These are phyloP conservation scores for Dispira simplex DNA, from an alignment of 192 early-diverging fungal genomes.

Conservation along the genomic window DNA sequence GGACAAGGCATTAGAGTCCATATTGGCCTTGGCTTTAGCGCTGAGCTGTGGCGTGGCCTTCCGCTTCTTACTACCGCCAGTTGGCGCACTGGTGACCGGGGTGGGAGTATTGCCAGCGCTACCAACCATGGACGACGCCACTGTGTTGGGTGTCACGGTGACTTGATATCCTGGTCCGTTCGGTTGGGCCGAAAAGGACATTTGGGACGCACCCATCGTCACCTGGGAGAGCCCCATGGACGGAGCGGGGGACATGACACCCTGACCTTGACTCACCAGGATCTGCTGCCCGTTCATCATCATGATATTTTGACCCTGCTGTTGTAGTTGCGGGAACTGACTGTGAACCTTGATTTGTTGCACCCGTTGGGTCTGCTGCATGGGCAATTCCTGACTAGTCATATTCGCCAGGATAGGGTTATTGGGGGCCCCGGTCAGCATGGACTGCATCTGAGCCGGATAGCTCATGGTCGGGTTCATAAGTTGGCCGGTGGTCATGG, in stretches of 20 bases:
- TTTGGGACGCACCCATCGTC: not conserved
- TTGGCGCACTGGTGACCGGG: not conserved
- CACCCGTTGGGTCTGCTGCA: constrained; percentile 7
- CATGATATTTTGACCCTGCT: not conserved
- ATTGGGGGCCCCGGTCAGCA: not conserved
- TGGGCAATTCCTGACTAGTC: not conserved
- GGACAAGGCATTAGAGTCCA: not conserved
- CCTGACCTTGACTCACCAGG: not conserved
- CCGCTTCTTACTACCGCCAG: constrained; percentile 3
- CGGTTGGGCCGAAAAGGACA: not conserved
- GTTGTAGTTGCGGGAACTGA: not conserved
- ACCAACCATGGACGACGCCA: not conserved
- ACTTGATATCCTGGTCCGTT: not conserved
- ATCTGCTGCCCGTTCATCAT: constrained; percentile 7
- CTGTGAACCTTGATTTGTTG: not conserved
- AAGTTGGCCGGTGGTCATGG: not conserved
- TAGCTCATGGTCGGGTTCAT: too few relatives aligned
- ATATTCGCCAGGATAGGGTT: not conserved
- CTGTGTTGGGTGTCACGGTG: not conserved
- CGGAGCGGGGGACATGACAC: not conserved
- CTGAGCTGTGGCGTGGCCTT: constrained; percentile 10
- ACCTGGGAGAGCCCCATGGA: not conserved
- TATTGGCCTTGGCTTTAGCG: constrained; percentile 3
- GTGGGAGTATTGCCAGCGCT: not conserved
- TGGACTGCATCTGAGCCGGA: not conserved